Evolutionary conservation across 805 yeast species (phyloP), one percentile per base, ranked within the genome.

Genomic region (Yamadazyma phyllophila): DNA sequence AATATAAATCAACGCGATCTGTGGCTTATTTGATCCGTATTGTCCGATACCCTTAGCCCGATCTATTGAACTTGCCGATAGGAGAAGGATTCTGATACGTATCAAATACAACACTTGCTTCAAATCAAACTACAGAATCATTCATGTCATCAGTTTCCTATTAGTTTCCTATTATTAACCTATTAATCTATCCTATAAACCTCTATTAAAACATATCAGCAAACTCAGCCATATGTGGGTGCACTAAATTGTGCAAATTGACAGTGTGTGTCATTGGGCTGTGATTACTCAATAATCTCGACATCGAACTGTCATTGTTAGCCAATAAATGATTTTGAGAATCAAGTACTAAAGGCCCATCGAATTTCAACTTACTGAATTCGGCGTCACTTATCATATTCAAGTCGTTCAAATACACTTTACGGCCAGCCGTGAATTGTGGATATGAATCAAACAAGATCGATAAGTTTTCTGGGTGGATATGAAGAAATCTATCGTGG

Each of bases 171-270:
- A 39, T 30, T 16, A 27, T 27, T 29, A 7, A 13, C 16, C 36
- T 15, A 41, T 41, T 41, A 41, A 13, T 34, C 44, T 41, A 41
- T 41, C 33, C 33, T 29, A 39, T 61, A 70, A 53, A 65, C 70
- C 52, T 41, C 33, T 27, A 36, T 41, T 61, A 70, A 53, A 65
- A 71, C 52, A 71, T 69, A 51, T 71, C 76, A 17, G 75, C 75
- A 61, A 64, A 71, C 50, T 71, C 75, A 14, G 75, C 74, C 34
- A 65, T 65, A 44, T 69, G 73, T 7, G 76, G 74, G 54, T 68
- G 73, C 26, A 70, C 66, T 43, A 64, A 51, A 42, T 54, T 50
- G 9, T 38, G 41, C 31, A 43, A 41, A 27, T 41, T 45, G 42
- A 43, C 24, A 36, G 26, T 33, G 12, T 67, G 66, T 35, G 67